Evolutionary conservation across 2,329 filamentous ascomycete species (phyloP).

Genomic region (Talaromyces sp.): DNA sequence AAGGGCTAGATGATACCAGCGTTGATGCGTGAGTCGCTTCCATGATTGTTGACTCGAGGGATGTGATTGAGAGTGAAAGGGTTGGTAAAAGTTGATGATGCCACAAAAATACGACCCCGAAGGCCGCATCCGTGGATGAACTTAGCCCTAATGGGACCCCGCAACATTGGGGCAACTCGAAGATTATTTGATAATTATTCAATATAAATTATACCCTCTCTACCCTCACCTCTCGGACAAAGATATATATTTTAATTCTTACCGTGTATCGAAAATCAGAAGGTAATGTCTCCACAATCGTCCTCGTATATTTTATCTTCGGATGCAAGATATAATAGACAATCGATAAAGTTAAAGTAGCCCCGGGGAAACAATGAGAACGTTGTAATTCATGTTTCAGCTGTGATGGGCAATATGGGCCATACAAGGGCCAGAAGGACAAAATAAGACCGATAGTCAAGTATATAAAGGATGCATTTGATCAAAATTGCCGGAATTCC

Average conservation of each 20-base stretch:
- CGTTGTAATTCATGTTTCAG: slow-evolving; percentile 49
- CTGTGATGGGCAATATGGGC: slow-evolving; percentile 33
- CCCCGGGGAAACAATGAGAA: slow-evolving; percentile 42
- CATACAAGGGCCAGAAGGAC: slow-evolving; percentile 33
- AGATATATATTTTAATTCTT: no score
- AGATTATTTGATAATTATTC: no score
- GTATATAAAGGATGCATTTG: slow-evolving; percentile 3
- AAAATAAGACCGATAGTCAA: slow-evolving; percentile 7
- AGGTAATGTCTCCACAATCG: slow-evolving; percentile 31
- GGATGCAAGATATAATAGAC: slow-evolving; percentile 48
- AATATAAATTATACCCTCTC: no score
- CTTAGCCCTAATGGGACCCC: no score
- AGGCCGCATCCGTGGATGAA: no score
- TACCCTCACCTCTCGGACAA: no score
- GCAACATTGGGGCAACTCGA: no score
- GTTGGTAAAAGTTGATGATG: no score
- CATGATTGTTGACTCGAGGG: neutral
- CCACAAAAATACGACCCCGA: no score
- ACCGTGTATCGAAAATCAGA: neutral
- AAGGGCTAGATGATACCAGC: no score
- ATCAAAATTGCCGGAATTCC: slow-evolving; percentile 8
- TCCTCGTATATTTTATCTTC: slow-evolving; percentile 47
- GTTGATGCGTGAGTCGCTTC: neutral
- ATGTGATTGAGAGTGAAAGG: no score
- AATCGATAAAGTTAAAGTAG: slow-evolving; percentile 44